Evolutionary conservation across 139 green algal species (phyloP), one percentile per base, ranked within the genome.

Genomic region (Picochlorum sp.): DNA sequence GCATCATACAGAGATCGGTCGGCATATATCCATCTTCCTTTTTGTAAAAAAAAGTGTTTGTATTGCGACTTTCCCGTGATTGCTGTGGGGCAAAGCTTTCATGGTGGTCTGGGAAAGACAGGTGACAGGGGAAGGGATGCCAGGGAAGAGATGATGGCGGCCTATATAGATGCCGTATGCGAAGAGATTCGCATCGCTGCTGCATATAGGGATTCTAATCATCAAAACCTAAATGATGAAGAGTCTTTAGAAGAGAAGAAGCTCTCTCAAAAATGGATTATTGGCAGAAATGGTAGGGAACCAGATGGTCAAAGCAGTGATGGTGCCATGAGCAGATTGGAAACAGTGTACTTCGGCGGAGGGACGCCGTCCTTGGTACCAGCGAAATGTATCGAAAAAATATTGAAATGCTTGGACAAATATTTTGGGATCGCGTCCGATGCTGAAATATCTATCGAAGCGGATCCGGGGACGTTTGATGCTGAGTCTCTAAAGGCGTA

Each of bases 51-150:
- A 9, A 85, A 88, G 28, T 98, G 91, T 76, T 80, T 81, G 39
- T 98, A 98, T 60, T 98, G 91, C 65, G 90, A 97, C 73, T 98
- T 97, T 55, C 85, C 91, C 1, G 85, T 96, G 1, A 58, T 77
- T 10, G 78, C 79, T 0, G 73, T 95, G 5, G 87, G 85, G 8
- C 50, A 59, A 35, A 14, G 36, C n/a, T n/a, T n/a, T n/a, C n/a
- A n/a, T n/a, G n/a, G n/a, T n/a, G n/a, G n/a, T n/a, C n/a, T n/a
- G n/a, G 35, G n/a, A 26, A 8, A 37, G 22, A 9, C 7, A 45
- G 35, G 53, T 60, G 52, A 59, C 44, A 24, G 40, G 47, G 41
- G 22, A 0, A 47, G 12, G 39, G 39, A 47, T 2, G 20, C 20
- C 22, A 47, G 22, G 10, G 39, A 47, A 8, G 9, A 10, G 20